phyloP scores from a whole-genome alignment of 1,284 basidiomycete species.

The Vanrija sp. region DNA sequence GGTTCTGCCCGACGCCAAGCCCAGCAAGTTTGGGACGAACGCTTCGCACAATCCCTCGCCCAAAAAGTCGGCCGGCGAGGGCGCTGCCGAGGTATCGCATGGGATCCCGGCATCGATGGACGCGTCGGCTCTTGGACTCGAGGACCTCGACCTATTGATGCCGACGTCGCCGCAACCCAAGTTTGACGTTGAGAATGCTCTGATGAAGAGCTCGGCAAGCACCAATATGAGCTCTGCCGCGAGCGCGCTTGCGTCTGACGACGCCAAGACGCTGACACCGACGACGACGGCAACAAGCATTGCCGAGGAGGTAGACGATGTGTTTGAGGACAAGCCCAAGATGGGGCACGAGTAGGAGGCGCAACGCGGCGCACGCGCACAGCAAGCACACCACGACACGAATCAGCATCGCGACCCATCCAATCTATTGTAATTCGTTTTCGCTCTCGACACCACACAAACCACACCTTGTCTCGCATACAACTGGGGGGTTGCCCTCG shows the following conservation, averaged over 20 bases:
- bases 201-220: slow-evolving; percentile 32
- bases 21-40: slow-evolving; percentile 21
- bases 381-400: background rate
- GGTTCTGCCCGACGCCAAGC: slow-evolving; percentile 65
- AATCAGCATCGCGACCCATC: background rate
- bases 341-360: slow-evolving; percentile 4
- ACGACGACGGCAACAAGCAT: slow-evolving; percentile 20
- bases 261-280: slow-evolving; percentile 21
- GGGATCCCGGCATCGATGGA: slow-evolving; percentile 9
- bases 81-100: slow-evolving; percentile 15
- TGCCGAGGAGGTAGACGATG: slow-evolving; percentile 19
- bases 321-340: slow-evolving; percentile 4
- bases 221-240: slow-evolving; percentile 17
- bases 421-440: background rate
- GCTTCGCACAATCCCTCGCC: slow-evolving; percentile 1
- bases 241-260: slow-evolving; percentile 20
- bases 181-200: slow-evolving; percentile 37
- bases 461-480: background rate
- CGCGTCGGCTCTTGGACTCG: slow-evolving; percentile 11
- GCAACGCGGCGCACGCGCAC: background rate
- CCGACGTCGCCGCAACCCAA: slow-evolving; percentile 10
- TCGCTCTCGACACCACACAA: background rate
- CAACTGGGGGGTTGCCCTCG: background rate
- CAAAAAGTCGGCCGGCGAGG: slow-evolving; percentile 14
- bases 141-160: slow-evolving; percentile 7